Percentiles rank a stretch among this genome's conserved stretches.
Conservation (phyloP, 108 stramenopile genomes). For the Fragilariopsis cylindrus region DNA sequence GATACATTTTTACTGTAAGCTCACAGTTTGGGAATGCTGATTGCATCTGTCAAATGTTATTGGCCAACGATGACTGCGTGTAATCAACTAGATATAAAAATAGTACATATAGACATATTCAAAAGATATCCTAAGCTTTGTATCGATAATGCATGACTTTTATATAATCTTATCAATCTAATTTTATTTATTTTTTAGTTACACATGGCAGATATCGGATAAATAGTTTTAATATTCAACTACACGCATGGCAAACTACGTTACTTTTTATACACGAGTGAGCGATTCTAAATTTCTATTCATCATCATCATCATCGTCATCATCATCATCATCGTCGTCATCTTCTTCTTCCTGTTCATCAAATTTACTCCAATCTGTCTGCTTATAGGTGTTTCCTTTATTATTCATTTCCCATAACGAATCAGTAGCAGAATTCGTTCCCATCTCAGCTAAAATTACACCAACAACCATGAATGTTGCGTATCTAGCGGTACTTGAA, state of each 20-base stretch:
- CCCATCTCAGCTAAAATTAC: constrained; percentile 74
- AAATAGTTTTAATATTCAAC: too few relatives aligned
- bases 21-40: too few relatives aligned
- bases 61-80: too few relatives aligned
- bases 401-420: constrained; percentile 75
- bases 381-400: constrained; percentile 74
- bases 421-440: constrained; percentile 59
- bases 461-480: constrained; percentile 75
- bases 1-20: too few relatives aligned
- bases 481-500: constrained; percentile 77
- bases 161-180: too few relatives aligned
- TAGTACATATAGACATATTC: too few relatives aligned
- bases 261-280: background rate
- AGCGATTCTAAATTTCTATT: background rate
- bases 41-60: too few relatives aligned
- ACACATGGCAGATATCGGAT: too few relatives aligned
- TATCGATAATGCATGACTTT: too few relatives aligned
- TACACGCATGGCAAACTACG: background rate
- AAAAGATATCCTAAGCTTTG: too few relatives aligned
- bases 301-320: constrained; percentile 54
- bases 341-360: constrained; percentile 71
- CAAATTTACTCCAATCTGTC: constrained; percentile 87
- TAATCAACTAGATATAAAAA: too few relatives aligned
- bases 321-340: constrained; percentile 83
- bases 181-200: too few relatives aligned